phyloP scores from a whole-genome alignment of 202 grass and related monocot species.

The Saccharum hybrid region DNA sequence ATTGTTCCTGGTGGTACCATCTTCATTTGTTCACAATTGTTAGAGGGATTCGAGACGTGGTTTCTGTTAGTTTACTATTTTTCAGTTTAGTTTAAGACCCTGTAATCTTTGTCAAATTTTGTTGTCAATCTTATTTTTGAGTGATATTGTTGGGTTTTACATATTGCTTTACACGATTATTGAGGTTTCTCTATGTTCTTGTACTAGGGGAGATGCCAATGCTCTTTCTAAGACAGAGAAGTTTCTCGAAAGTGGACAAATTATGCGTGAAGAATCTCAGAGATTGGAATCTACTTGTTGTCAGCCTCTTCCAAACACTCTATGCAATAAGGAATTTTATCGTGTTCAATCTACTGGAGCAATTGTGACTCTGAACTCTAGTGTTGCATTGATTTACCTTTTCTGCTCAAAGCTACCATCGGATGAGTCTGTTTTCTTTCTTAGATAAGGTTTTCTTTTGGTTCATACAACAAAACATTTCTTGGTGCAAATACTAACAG shows the following conservation, averaged over 20 bases:
- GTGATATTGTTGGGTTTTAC: background rate
- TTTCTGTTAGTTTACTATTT: background rate
- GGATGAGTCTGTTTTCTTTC: conserved; percentile 59
- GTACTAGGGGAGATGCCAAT: conserved; percentile 60
- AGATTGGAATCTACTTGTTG: conserved; percentile 53
- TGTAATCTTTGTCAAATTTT: conserved; percentile 12
- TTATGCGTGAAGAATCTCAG: conserved; percentile 78
- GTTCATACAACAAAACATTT: conserved; percentile 28
- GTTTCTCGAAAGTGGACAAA: conserved; percentile 62
- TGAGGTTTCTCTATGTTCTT: conserved; percentile 10
- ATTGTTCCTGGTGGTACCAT: background rate
- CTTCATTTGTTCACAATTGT: background rate
- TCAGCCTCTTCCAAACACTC: conserved; percentile 51
- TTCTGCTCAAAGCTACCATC: conserved; percentile 87
- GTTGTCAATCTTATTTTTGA: background rate
- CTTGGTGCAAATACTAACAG: conserved; percentile 28
- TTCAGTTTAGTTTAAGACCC: conserved; percentile 2
- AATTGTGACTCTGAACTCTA: conserved; percentile 70
- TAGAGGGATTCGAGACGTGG: background rate
- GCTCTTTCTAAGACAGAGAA: conserved; percentile 48
- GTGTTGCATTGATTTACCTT: conserved; percentile 68
- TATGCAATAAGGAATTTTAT: conserved; percentile 55
- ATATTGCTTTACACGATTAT: conserved; percentile 18
- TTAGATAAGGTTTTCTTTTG: conserved; percentile 33
- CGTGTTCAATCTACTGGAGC: conserved; percentile 72